Conservation (phyloP, 2,329 filamentous ascomycete species). For the Talaromyces sp. region DNA sequence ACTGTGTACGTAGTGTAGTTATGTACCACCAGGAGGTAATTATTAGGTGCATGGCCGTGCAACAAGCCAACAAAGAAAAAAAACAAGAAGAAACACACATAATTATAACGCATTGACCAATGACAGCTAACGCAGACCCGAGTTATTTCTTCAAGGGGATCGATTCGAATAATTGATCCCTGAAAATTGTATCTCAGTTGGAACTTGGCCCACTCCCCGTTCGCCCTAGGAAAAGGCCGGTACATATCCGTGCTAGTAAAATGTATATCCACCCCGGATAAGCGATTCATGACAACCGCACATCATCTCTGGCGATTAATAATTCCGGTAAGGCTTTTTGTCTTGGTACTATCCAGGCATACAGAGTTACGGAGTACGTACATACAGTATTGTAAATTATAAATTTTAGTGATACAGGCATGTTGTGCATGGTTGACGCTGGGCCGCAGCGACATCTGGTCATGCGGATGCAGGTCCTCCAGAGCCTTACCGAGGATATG, state of each 20-base stretch:
- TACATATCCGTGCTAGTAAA: not conserved
- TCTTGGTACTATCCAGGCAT: too few relatives aligned
- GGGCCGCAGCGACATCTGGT: slow-evolving; percentile 9
- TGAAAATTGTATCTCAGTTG: not conserved
- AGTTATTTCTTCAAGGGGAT: not conserved
- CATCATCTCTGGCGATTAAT: not conserved
- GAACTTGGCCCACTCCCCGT: not conserved
- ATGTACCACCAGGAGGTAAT: not conserved
- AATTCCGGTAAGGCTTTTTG: not conserved
- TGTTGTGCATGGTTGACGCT: slow-evolving; percentile 4
- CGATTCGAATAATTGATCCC: not conserved
- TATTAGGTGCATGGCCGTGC: not conserved
- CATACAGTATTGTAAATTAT: not conserved
- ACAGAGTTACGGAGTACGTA: not conserved
- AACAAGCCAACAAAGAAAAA: not conserved
- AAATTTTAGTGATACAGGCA: not conserved
- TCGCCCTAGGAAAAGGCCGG: not conserved
- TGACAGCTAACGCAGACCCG: not conserved
- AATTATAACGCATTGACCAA: not conserved
- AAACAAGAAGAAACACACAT: not conserved
- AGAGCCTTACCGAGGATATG: not conserved
- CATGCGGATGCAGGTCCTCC: slow-evolving; percentile 9
- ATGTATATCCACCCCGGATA: not conserved
- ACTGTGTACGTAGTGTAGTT: not conserved
- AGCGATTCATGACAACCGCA: not conserved